Evolutionary conservation across 1,284 basidiomycete genomes (phyloP).

Genomic region (Tylopilus sp.): DNA sequence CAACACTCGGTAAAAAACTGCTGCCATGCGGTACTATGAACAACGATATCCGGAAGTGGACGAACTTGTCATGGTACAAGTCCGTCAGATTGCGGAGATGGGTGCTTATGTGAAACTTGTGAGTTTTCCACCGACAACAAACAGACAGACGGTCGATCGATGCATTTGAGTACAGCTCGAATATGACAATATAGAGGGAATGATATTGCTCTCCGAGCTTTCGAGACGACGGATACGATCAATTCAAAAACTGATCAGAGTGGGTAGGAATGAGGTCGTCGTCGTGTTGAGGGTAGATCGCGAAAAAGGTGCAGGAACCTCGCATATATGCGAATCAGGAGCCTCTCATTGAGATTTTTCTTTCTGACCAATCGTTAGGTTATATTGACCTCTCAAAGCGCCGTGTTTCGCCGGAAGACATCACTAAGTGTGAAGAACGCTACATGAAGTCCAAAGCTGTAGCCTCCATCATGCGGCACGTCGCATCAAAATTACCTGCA

Average conservation of each 20-base stretch:
- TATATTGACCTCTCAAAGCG: slow-evolving; percentile 99
- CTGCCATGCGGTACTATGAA: slow-evolving; percentile 74
- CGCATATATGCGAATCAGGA: not conserved
- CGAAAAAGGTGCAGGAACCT: slow-evolving; percentile 78
- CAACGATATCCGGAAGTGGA: slow-evolving; percentile 86
- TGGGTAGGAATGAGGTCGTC: slow-evolving; percentile 97
- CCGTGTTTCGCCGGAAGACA: slow-evolving; percentile 98
- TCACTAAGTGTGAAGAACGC: slow-evolving; percentile 96
- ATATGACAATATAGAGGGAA: slow-evolving; percentile 99
- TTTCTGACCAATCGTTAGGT: slow-evolving; percentile 45
- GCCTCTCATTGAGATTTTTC: not conserved
- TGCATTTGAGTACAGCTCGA: slow-evolving; percentile 68
- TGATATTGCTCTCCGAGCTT: slow-evolving; percentile 97
- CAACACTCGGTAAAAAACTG: not conserved
- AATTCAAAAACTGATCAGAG: slow-evolving; percentile 97
- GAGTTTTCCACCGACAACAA: slow-evolving; percentile 33
- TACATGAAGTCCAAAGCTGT: slow-evolving; percentile 98
- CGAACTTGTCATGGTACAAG: slow-evolving; percentile 98
- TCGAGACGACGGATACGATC: slow-evolving; percentile 95
- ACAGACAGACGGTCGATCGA: not conserved
- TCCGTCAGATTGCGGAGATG: slow-evolving; percentile 99
- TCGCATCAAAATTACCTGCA: slow-evolving; percentile 80
- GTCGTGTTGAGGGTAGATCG: slow-evolving; percentile 98
- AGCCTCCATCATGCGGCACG: slow-evolving; percentile 90
- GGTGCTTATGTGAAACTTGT: slow-evolving; percentile 99